Evolutionary conservation across 257 asterid genomes (phyloP), one percentile per base, ranked within the genome.

Genomic region (Henckelia pumila): DNA sequence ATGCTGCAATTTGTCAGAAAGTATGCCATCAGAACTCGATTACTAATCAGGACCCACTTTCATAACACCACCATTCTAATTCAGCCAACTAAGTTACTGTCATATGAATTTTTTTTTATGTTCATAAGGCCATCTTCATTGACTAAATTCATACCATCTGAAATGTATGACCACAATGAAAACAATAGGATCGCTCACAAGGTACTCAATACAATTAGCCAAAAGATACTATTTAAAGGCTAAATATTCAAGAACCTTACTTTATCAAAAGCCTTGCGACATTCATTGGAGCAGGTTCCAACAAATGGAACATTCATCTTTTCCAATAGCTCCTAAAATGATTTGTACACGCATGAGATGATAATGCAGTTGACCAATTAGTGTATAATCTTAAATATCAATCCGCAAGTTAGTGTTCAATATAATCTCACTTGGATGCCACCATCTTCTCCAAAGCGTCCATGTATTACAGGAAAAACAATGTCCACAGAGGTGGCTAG

Each of bases 361-460:
- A 56, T 14, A 68, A 52, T 60, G 35, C 57, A 71, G 47, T 13
- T 6, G 25, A 7, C 17, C 59, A 47, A 69, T 10, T 35, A 44
- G 52, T n/a, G 8, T 33, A 21, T 60, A 4, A 47, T 64, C 20
- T 20, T 26, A 33, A 63, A 70, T 53, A 55, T 40, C 25, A 23
- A 64, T 49, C 62, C 61, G 16, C 40, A 61, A 35, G 66, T 26
- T n/a, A 77, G 61, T 20, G 13, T 57, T 28, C 61, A 19, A 4
- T 20, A 32, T 19, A 65, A 68, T 63, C 86, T 81, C 78, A 89
- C 96, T 87, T 90, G 97, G 82, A 90, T 83, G 78, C 97, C 95
- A 63, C 96, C 97, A 71, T 90, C 97, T 86, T 90, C 97, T 66
- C 97, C 97, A 64, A 88, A 90, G 63, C 96, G 90, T 10, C 97